These are phyloP conservation scores for Nannochloris sp. DNA, from an alignment of 139 green algal genomes.

Conservation along the genomic window DNA sequence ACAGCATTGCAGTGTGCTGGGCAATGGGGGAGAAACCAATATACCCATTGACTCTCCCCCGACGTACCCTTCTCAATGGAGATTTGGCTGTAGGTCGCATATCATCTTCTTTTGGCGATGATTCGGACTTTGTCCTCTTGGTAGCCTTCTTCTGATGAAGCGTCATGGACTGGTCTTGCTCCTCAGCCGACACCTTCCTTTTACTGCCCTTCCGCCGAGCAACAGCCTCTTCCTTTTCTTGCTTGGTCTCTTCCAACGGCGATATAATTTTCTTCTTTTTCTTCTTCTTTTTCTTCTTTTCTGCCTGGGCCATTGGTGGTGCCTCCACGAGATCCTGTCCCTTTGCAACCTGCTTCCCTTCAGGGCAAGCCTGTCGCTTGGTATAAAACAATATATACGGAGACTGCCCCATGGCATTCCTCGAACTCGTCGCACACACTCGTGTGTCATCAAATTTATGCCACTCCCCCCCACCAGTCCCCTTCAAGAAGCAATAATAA, in stretches of 20 bases:
- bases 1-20: too few species aligned
- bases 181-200: neutral
- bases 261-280: neutral
- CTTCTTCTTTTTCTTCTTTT: too few species aligned
- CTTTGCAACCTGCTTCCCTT: neutral
- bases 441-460: slow-evolving; percentile 73
- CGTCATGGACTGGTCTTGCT: neutral
- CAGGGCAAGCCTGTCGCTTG: neutral
- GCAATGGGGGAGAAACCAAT: too few species aligned
- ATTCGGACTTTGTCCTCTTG: too few species aligned
- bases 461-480: slow-evolving; percentile 63
- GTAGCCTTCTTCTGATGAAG: too few species aligned
- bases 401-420: slow-evolving; percentile 67
- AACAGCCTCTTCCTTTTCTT: neutral
- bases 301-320: neutral
- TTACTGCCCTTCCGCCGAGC: neutral
- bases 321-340: neutral
- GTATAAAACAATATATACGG: slow-evolving; percentile 98
- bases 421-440: slow-evolving; percentile 53
- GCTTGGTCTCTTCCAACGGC: neutral
- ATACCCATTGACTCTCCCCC: too few species aligned
- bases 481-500: slow-evolving; percentile 82
- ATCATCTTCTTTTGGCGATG: too few species aligned
- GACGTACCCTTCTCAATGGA: too few species aligned
- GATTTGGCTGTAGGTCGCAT: too few species aligned